A percentile compares a stretch with the other conserved stretches of the same genome.
Evolutionary conservation across 306 rosid genomes (phyloP).

Genomic region (Inga leiocalycina): DNA sequence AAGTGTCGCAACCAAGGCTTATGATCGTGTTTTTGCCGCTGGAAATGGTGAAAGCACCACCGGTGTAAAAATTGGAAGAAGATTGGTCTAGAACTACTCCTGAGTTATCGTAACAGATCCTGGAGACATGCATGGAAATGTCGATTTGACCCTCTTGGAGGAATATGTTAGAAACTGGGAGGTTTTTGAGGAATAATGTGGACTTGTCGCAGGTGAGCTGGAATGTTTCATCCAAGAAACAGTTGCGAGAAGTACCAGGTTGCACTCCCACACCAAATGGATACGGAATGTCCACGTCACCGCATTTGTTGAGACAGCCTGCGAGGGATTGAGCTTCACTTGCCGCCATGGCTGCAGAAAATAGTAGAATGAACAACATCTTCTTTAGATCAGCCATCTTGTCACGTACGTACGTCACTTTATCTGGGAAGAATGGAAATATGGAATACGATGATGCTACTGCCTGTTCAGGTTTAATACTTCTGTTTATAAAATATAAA

Average conservation of each 20-base stretch:
- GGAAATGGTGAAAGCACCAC: slow-evolving; percentile 16
- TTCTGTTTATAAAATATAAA: not conserved
- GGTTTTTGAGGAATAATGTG: not conserved
- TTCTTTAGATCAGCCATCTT: not conserved
- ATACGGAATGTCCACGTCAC: slow-evolving; percentile 20
- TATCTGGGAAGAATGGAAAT: not conserved
- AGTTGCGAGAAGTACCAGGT: not conserved
- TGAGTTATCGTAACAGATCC: not conserved
- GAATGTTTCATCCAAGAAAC: slow-evolving; percentile 4
- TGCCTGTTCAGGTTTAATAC: not conserved
- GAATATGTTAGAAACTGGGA: not conserved
- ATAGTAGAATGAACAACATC: not conserved
- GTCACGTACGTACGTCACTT: not conserved
- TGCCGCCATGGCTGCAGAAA: not conserved
- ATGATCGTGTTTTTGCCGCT: slow-evolving; percentile 16
- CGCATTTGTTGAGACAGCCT: slow-evolving; percentile 25
- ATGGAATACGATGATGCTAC: not conserved
- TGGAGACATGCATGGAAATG: not conserved
- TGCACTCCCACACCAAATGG: slow-evolving; percentile 28
- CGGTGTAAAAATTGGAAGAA: not conserved
- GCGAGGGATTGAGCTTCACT: slow-evolving; percentile 9
- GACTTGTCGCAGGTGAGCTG: not conserved
- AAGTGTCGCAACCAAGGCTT: slow-evolving; percentile 27
- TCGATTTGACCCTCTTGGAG: slow-evolving; percentile 17
- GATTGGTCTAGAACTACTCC: not conserved